Conservation (phyloP, 139 green algal genomes). For the Gonium pectorale region DNA sequence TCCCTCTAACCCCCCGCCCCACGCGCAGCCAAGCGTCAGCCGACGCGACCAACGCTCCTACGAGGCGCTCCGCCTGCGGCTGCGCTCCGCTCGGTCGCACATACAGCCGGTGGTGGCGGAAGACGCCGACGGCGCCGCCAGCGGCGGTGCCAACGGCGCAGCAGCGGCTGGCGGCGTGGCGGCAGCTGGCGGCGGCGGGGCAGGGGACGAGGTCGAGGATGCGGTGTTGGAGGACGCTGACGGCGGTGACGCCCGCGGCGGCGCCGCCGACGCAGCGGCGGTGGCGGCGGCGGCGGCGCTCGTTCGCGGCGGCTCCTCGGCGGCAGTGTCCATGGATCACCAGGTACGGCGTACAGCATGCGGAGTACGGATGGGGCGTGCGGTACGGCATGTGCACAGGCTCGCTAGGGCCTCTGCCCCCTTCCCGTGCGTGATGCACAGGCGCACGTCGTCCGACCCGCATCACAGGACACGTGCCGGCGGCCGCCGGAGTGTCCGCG, state of each 20-base stretch:
- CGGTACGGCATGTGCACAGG: not conserved
- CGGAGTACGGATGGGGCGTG: too few relatives aligned
- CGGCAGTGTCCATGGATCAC: conserved; percentile 3
- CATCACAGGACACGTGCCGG: not conserved
- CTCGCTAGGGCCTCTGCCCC: not conserved
- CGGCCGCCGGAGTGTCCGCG: not conserved
- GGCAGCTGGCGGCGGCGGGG: not conserved
- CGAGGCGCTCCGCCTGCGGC: conserved; percentile 73
- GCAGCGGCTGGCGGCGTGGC: not conserved
- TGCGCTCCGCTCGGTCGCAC: conserved; percentile 56
- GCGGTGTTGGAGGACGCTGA: not conserved
- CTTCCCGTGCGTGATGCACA: not conserved
- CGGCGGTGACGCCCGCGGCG: not conserved
- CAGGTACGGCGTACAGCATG: not conserved
- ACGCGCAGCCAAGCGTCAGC: conserved; percentile 74
- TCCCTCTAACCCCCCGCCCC: not conserved
- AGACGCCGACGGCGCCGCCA: not conserved
- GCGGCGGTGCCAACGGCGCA: not conserved
- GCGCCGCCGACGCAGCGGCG: not conserved
- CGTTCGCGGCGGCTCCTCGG: not conserved
- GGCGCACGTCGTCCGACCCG: not conserved
- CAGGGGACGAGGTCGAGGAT: not conserved
- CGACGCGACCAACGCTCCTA: conserved; percentile 80
- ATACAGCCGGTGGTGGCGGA: not conserved
- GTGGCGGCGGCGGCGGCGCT: not conserved